Conservation (phyloP, 257 asterid genomes). For the Solanum pimpinellifolium region DNA sequence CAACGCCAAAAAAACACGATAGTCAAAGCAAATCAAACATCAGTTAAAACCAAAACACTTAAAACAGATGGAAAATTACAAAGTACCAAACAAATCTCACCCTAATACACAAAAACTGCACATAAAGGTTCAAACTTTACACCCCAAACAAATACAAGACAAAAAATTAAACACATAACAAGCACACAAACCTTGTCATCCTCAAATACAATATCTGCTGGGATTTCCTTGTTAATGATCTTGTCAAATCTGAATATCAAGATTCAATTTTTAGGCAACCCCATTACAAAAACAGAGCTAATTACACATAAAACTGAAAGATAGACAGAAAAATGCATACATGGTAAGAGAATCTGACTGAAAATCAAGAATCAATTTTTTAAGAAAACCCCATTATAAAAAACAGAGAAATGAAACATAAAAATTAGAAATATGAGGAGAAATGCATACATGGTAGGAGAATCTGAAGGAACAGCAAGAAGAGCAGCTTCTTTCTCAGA, state of each 20-base stretch:
- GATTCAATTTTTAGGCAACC: not conserved
- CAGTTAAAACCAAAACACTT: not conserved
- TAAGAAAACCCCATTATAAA: not conserved
- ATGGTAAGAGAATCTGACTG: constrained; percentile 35
- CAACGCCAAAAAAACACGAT: not conserved
- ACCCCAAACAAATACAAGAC: not conserved
- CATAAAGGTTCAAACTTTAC: not conserved
- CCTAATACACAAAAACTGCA: not conserved
- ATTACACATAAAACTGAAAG: not conserved
- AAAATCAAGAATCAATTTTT: not conserved
- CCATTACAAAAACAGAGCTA: not conserved
- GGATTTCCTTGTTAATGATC: constrained; percentile 77
- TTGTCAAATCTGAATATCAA: constrained; percentile 67
- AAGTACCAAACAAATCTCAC: not conserved
- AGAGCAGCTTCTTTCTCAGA: constrained; percentile 91
- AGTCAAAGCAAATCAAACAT: not conserved
- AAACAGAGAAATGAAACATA: not conserved
- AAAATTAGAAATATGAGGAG: not conserved
- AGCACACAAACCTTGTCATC: constrained; percentile 59
- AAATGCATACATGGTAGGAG: constrained; percentile 22
- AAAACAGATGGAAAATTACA: not conserved
- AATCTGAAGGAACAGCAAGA: constrained; percentile 56
- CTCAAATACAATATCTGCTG: constrained; percentile 69
- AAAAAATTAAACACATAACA: not conserved
- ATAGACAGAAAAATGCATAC: constrained; percentile 13